These are phyloP conservation scores for Phaseolus coccineus DNA, from an alignment of 331 rosid species.

Conservation along the genomic window DNA sequence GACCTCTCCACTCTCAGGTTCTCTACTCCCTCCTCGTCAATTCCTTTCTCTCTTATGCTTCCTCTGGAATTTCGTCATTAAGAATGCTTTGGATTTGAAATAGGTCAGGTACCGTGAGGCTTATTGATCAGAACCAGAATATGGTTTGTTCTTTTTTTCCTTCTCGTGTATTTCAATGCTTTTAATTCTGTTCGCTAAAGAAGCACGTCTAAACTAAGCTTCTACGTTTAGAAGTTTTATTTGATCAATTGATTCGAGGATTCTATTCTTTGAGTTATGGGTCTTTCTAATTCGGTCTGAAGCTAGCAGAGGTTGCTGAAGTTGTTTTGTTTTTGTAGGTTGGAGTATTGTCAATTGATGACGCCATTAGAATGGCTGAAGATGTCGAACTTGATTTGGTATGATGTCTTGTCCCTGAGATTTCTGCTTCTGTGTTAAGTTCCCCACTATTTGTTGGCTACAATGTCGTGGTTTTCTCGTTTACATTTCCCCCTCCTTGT, in stretches of 20 bases:
- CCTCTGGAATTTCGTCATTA: conserved; percentile 16
- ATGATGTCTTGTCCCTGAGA: conserved; percentile 17
- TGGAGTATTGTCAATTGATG: conserved; percentile 70
- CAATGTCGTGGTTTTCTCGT: background rate
- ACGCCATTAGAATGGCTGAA: conserved; percentile 81
- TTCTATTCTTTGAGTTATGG: background rate
- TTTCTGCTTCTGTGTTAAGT: background rate
- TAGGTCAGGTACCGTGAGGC: conserved; percentile 92
- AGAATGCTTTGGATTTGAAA: conserved; percentile 45
- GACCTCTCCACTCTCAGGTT: conserved; percentile 72
- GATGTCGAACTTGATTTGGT: conserved; percentile 92
- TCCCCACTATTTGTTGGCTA: background rate
- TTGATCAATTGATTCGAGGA: background rate
- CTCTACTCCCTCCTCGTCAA: background rate
- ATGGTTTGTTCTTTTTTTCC: conserved; percentile 68
- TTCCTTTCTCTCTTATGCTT: conserved; percentile 12
- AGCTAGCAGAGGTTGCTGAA: conserved; percentile 32
- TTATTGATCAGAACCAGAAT: conserved; percentile 84
- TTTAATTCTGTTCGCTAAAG: background rate
- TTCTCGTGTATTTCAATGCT: background rate
- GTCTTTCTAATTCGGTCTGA: background rate
- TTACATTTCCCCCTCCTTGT: background rate
- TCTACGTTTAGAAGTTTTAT: background rate
- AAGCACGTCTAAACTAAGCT: background rate
- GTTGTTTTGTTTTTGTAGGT: conserved; percentile 56